Conservation (phyloP, 331 rosid species). For the Arachis monticola region DNA sequence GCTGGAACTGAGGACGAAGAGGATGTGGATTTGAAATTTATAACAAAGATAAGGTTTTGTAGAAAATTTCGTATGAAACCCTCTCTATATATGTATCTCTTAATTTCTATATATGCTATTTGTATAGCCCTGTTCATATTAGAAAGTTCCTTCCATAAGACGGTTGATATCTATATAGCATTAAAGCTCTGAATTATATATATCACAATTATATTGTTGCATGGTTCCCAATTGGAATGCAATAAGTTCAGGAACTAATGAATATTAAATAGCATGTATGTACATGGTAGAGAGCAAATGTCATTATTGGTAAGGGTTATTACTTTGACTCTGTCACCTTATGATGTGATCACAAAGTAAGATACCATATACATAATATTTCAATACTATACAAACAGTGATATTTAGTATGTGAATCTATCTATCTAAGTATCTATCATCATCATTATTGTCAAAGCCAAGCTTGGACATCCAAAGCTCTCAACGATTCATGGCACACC, state of each 20-base stretch:
- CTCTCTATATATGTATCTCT: background rate
- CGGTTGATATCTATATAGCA: slow-evolving; percentile 22
- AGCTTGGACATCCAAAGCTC: no score
- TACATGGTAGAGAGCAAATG: no score
- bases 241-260: background rate
- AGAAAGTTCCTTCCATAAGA: slow-evolving; percentile 40
- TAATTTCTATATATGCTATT: slow-evolving; percentile 18
- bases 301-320: no score
- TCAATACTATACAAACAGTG: no score
- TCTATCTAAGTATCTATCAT: no score
- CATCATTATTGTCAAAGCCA: no score
- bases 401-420: no score
- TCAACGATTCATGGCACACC: no score
- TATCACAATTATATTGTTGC: slow-evolving; percentile 22
- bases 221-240: slow-evolving; percentile 13
- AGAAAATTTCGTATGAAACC: slow-evolving; percentile 19
- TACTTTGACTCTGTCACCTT: no score
- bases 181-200: slow-evolving; percentile 7
- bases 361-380: no score
- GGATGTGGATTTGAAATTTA: slow-evolving; percentile 41
- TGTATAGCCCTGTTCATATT: slow-evolving; percentile 28
- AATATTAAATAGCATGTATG: no score
- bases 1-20: slow-evolving; percentile 36
- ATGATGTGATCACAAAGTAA: no score
- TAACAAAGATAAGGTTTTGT: slow-evolving; percentile 33